phyloP scores from a whole-genome alignment of 78 protist genomes.

The slime mould (Dictyostelium discoideum) region DNA sequence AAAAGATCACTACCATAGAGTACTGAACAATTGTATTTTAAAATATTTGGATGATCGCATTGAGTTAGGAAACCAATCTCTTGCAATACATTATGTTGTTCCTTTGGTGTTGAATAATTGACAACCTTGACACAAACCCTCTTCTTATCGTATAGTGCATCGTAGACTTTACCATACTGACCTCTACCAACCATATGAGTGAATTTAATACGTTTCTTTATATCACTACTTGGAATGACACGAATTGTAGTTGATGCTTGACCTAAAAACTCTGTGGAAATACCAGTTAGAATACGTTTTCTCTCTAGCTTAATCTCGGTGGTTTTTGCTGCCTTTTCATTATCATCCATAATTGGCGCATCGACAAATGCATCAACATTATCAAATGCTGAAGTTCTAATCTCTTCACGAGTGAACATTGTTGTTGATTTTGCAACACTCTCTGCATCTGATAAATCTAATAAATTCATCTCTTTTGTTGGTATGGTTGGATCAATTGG shows the following conservation, averaged over 20 bases:
- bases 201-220: constrained; percentile 62
- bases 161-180: constrained; percentile 48
- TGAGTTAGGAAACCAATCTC: constrained; percentile 58
- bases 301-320: constrained; percentile 38
- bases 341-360: constrained; percentile 28
- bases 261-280: constrained; percentile 45
- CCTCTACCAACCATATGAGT: constrained; percentile 37
- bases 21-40: constrained; percentile 19
- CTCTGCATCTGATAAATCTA: neutral
- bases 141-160: constrained; percentile 59
- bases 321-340: constrained; percentile 17
- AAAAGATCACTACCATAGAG: constrained; percentile 35
- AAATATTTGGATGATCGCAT: constrained; percentile 56
- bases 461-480: neutral
- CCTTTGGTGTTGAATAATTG: constrained; percentile 40
- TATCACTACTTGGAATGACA: constrained; percentile 18
- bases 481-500: neutral
- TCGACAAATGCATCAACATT: neutral
- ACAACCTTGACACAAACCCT: constrained; percentile 63
- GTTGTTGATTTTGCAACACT: neutral
- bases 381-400: constrained; percentile 27
- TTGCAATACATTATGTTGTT: constrained; percentile 31
- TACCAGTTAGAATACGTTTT: constrained; percentile 54
- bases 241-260: constrained; percentile 23
- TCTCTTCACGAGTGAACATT: constrained; percentile 32